Base-by-base conservation (phyloP, 75 land plant genomes). In the Picea sitchensis region DNA sequence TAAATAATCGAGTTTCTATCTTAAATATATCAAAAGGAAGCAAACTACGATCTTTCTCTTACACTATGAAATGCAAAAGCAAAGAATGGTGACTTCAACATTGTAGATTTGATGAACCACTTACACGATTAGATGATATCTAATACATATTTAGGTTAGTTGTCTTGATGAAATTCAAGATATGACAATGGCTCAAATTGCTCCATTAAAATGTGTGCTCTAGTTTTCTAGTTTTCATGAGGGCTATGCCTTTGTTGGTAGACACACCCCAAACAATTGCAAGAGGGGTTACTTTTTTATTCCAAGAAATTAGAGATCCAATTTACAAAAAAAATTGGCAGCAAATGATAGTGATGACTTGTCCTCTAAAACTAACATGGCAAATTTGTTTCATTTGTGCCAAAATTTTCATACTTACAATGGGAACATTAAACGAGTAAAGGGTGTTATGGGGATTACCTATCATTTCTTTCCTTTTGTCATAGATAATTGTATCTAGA, bases 251-350 rank as follows among this genome's bases (percentile, higher is more conserved):
- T 93, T 93, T 83, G 92, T 93, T 20, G 91, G 95, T 20, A 47
- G 93, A 93, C 73, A 93, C 93, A 3, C 90, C 95, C 18, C 95
- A 93, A 76, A 91, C 91, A 4, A 93, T 93, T 82, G 90, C 95
- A 3, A 80, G 84, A 71, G 93, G 95, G 4, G 81, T 91, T 69
- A 85, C 86, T 71, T 91, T 91, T 71, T 78, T 90, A 30, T 93
- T 91, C 54, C 80, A 91, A 72, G 93, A 89, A 21, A 84, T 89
- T 59, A 64, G 85, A 58, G 82, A 83, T 58, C 68, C 91, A 14
- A 91, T 91, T 75, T 87, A 91, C 74, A 84, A 12, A 84, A 89
- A 62, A 91, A 89, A 73, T 58, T 89, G 14, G 60, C 74, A 80
- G 77, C 68, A 64, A n/a, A n/a, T n/a, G n/a, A n/a, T n/a, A n/a